Percentiles rank a stretch among this genome's conserved stretches.
phyloP scores from a whole-genome alignment of 306 rosid genomes.

The Vigna reflexopilosa region DNA sequence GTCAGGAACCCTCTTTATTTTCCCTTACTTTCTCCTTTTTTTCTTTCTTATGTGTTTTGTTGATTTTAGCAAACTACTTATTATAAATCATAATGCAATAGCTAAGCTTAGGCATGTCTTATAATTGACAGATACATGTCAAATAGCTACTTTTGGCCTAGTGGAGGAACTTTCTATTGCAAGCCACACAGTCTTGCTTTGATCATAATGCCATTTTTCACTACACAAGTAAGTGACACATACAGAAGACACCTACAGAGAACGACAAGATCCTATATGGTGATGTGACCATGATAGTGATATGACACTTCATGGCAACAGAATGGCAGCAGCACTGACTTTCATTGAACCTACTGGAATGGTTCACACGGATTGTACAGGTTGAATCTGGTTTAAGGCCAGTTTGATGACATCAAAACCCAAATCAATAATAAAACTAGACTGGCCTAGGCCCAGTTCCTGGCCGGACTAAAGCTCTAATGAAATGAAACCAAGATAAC shows the following conservation, averaged over 20 bases:
- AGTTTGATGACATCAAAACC: background rate
- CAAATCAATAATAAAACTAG: background rate
- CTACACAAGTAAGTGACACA: background rate
- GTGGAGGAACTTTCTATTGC: background rate
- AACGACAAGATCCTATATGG: background rate
- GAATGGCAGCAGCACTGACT: background rate
- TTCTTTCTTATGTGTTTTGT: background rate
- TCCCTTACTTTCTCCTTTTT: background rate
- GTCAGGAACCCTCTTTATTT: no score
- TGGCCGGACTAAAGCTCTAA: background rate
- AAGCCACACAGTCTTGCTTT: background rate
- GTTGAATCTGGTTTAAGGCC: background rate
- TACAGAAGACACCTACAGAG: background rate
- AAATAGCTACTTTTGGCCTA: background rate
- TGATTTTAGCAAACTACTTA: background rate
- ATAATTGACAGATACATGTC: background rate
- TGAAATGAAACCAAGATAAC: background rate
- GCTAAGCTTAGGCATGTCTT: background rate
- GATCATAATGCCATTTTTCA: background rate
- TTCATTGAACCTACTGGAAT: background rate
- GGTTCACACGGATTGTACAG: background rate
- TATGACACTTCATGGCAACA: background rate
- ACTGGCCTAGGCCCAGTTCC: background rate
- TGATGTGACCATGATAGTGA: background rate
- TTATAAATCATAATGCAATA: background rate